These are phyloP conservation scores for Leptodermis oblonga DNA, from an alignment of 257 asterid species.

Conservation along the genomic window DNA sequence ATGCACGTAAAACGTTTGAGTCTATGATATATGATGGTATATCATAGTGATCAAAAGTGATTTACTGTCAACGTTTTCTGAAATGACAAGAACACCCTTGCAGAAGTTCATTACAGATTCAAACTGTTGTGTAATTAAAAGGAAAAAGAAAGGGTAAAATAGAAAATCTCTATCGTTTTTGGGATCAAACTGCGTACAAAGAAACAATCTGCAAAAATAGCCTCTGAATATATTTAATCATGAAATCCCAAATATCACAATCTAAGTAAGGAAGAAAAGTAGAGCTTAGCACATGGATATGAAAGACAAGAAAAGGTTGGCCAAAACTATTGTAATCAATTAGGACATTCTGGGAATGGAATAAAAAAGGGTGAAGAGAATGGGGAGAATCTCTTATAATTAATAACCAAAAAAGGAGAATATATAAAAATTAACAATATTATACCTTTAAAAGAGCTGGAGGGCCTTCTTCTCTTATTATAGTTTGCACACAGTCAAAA, in stretches of 20 bases:
- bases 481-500: slow-evolving; percentile 72
- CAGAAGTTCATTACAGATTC: background rate
- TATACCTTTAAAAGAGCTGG: slow-evolving; percentile 74
- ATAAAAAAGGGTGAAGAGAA: background rate
- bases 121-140: no score
- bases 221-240: background rate
- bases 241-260: background rate
- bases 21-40: no score
- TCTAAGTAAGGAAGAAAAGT: background rate
- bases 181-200: background rate
- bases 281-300: background rate
- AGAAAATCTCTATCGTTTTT: no score
- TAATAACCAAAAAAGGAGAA: slow-evolving; percentile 1
- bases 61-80: background rate
- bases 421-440: background rate
- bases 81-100: background rate
- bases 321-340: background rate
- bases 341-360: background rate
- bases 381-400: background rate
- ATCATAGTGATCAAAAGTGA: background rate
- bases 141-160: no score
- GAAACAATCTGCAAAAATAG: background rate
- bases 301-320: no score
- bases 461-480: slow-evolving; percentile 82
- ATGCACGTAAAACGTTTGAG: background rate